Conservation (phyloP, 31 red algal species). For the Odonthalia washingtoniensis region DNA sequence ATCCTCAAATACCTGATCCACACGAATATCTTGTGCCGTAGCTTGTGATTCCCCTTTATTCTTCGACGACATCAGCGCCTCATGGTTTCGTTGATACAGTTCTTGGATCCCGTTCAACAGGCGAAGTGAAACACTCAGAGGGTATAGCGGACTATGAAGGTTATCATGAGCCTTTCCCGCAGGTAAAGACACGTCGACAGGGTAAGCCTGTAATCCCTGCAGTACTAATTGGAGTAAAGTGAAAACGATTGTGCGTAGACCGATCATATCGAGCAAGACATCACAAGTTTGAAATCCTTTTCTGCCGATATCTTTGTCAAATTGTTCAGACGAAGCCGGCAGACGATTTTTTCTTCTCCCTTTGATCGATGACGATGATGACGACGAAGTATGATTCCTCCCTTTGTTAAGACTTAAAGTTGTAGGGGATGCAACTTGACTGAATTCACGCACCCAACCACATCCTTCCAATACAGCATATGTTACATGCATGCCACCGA, state of each 20-base stretch:
- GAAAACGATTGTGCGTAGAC: conserved; percentile 51
- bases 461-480: conserved; percentile 47
- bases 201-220: background rate
- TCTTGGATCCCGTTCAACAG: background rate
- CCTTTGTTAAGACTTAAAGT: background rate
- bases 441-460: conserved; percentile 65
- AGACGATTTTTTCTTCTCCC: background rate
- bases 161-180: background rate
- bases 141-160: background rate
- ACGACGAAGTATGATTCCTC: background rate
- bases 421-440: conserved; percentile 33
- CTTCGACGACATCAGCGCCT: conserved; percentile 1
- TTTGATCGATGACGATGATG: background rate
- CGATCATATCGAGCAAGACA: conserved; percentile 66
- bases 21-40: background rate
- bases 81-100: background rate
- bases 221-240: conserved; percentile 53
- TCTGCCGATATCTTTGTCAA: background rate
- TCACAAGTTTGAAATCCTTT: conserved; percentile 13
- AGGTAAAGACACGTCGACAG: background rate
- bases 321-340: background rate
- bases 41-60: no score
- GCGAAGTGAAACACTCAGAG: background rate
- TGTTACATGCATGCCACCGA: conserved; percentile 62
- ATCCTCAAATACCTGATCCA: background rate